Evolutionary conservation across 345 rosid species (phyloP), one percentile per base, ranked within the genome.

Genomic region (Dipteronia dyeriana): DNA sequence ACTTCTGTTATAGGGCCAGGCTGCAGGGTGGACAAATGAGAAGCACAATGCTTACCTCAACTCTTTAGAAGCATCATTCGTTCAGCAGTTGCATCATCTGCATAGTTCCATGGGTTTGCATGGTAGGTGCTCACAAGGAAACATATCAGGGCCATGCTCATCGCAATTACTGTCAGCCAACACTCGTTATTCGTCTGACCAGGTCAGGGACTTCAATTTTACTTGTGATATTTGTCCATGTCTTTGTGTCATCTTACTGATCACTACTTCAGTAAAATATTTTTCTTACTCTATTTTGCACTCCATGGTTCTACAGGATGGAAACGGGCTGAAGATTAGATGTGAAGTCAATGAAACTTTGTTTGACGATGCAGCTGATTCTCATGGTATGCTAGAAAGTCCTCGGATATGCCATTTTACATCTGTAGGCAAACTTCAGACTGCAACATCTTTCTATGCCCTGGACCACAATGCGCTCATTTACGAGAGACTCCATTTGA

Each of bases 21-120:
- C 82, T 43, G 72, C 17, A 71, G 86, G 16, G 65, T 94, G 97
- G 98, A 94, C 97, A 31, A 81, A 91, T 82, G 94, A 91, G 88
- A 91, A 82, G 78, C 98, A 94, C 85, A 80, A 71, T 49, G 67
- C 76, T 7, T 94, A 90, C 80, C 87, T 94, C 64, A 78, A 82
- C 79, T 79, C 77, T 20, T 76, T 94, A 67, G 98, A 94, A 84
- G 86, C 79, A 73, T 89, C 97, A 10, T 91, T 94, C 82, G 86
- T 94, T 67, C 82, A 80, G 79, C 91, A 94, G 76, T 65, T 94
- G 83, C 83, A 85, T 64, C 79, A 94, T 76, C 61, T 94, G 82
- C 85, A 82, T 69, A 79, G 81, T 9, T 79, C 87, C 12, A 74
- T 74, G 57, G 81, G 84, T 29, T 74, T 74, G 59, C 78, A 57